Evolutionary conservation across 495 filamentous ascomycete species (phyloP).

Genomic region (Cryomyces minteri): DNA sequence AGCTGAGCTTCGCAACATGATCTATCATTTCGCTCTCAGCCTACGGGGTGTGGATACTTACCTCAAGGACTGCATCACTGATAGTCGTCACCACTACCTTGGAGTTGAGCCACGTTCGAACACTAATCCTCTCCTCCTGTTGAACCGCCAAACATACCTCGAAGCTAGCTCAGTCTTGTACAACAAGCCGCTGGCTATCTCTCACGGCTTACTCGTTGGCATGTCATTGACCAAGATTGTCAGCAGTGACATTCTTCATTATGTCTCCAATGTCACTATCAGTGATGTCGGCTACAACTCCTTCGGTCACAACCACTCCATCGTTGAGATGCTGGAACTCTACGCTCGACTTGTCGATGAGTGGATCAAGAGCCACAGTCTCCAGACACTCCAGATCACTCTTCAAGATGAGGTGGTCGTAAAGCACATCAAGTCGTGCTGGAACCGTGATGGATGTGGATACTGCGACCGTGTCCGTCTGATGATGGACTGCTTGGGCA

Average conservation of each 20-base stretch:
- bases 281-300: slow-evolving; percentile 5
- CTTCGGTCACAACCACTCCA: neutral
- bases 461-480: slow-evolving; percentile 4
- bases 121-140: no score
- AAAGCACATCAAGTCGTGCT: slow-evolving; percentile 4
- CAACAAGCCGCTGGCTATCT: no score
- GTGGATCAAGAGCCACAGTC: slow-evolving; percentile 3
- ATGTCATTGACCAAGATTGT: slow-evolving; percentile 1
- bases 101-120: no score
- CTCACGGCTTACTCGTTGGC: neutral
- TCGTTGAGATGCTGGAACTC: slow-evolving; percentile 3
- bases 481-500: neutral
- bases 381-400: slow-evolving; percentile 4
- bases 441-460: slow-evolving; percentile 3
- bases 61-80: no score
- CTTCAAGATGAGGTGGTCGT: neutral
- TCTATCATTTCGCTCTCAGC: no score
- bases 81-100: no score
- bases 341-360: slow-evolving; percentile 1
- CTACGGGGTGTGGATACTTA: no score
- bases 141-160: no score
- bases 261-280: slow-evolving; percentile 5
- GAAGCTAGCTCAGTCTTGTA: no score
- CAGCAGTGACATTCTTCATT: neutral
- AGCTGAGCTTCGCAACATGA: no score